Evolutionary conservation across 2,329 filamentous ascomycete species (phyloP).

Genomic region (Aspergillus cejpii): DNA sequence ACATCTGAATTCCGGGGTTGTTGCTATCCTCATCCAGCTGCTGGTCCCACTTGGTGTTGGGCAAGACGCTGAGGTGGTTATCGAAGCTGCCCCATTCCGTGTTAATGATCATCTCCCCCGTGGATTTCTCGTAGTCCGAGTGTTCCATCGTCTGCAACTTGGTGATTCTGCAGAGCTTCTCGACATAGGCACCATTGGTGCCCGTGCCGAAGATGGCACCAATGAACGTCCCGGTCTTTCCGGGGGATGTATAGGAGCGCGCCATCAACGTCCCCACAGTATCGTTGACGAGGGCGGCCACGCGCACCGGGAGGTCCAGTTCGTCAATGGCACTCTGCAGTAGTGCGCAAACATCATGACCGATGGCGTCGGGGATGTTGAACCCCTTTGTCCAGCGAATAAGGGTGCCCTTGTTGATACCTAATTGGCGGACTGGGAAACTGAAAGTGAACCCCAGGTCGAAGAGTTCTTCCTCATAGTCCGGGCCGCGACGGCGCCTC

Average conservation of each 20-base stretch:
- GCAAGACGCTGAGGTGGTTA: slow-evolving; percentile 81
- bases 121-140: slow-evolving; percentile 62
- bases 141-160: slow-evolving; percentile 59
- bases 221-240: slow-evolving; percentile 78
- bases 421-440: slow-evolving; percentile 88
- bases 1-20: slow-evolving; percentile 96
- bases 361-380: slow-evolving; percentile 88
- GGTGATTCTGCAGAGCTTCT: slow-evolving; percentile 78
- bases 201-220: slow-evolving; percentile 97
- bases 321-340: slow-evolving; percentile 85
- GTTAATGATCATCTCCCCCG: slow-evolving; percentile 95
- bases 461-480: slow-evolving; percentile 70
- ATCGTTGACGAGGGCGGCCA: slow-evolving; percentile 95
- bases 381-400: slow-evolving; percentile 99
- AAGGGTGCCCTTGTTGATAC: slow-evolving; percentile 89
- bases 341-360: slow-evolving; percentile 87
- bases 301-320: slow-evolving; percentile 77
- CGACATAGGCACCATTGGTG: slow-evolving; percentile 94
- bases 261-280: slow-evolving; percentile 98
- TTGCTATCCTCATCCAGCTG: slow-evolving; percentile 71
- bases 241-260: slow-evolving; percentile 85
- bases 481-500: slow-evolving; percentile 57
- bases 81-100: slow-evolving; percentile 98
- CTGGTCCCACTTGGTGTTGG: slow-evolving; percentile 74
- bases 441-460: slow-evolving; percentile 98